Evolutionary conservation across 108 stramenopile genomes (phyloP).

Genomic region (Nitzschia sp.): DNA sequence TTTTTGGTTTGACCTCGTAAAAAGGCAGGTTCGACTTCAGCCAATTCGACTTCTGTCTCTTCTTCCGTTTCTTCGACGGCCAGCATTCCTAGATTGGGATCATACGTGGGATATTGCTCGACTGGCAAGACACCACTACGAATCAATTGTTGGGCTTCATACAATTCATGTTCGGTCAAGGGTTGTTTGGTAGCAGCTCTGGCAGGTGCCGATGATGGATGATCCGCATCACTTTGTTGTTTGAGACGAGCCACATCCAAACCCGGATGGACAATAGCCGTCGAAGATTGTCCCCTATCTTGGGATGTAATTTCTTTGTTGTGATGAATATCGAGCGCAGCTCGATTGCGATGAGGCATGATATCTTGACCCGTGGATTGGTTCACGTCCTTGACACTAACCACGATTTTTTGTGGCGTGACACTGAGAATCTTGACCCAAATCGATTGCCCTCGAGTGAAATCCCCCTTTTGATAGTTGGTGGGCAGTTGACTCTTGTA

Average conservation of each 20-base stretch:
- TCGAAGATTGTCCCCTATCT: conserved; percentile 30
- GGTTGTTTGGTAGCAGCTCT: conserved; percentile 69
- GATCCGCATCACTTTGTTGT: conserved; percentile 79
- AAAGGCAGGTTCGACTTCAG: conserved; percentile 96
- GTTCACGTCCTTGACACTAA: conserved; percentile 94
- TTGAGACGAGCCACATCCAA: conserved; percentile 74
- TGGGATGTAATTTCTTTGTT: no score
- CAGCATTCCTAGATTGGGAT: conserved; percentile 91
- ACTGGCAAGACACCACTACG: conserved; percentile 95
- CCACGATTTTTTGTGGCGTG: conserved; percentile 65
- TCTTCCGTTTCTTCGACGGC: conserved; percentile 95
- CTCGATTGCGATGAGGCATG: conserved; percentile 79
- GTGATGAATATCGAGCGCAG: conserved; percentile 23
- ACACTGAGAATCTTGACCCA: conserved; percentile 92
- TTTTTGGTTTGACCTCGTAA: conserved; percentile 91
- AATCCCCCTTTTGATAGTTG: conserved; percentile 25
- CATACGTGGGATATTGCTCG: conserved; percentile 96
- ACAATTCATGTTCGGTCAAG: conserved; percentile 95
- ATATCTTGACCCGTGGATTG: conserved; percentile 89
- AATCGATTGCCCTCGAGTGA: conserved; percentile 72
- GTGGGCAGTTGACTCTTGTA: conserved; percentile 84
- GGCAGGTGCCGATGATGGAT: conserved; percentile 15
- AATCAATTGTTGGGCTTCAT: conserved; percentile 96
- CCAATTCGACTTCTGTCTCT: conserved; percentile 93
- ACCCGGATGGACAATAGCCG: conserved; percentile 83